Evolutionary conservation across 768 basidiomycete genomes (phyloP), one percentile per base, ranked within the genome.

Genomic region (Obba rivulosa): DNA sequence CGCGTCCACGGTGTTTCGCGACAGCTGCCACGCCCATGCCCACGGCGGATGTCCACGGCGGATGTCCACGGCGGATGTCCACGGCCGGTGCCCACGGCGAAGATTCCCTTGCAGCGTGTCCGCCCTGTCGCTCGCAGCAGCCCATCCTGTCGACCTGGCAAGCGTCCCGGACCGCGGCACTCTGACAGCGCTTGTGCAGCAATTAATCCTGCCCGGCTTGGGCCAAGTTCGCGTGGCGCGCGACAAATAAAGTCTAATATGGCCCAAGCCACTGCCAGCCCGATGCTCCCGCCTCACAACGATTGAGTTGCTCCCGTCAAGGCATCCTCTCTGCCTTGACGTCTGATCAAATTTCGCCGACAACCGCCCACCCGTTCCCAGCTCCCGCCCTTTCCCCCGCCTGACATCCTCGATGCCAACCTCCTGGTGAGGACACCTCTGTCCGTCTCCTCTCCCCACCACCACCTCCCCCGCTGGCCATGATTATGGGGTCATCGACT

Each of bases 351-450:
- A 24, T 44, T 39, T 35, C 25, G 22, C 48, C 41, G 41, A 13
- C 44, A 22, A 22, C 38, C 37, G 14, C 41, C 17, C 39, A n/a
- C 41, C 22, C n/a, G 34, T 36, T 28, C 46, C 7, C 25, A 20
- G 17, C 45, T 8, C 41, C 41, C 17, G 31, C 42, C 47, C 9
- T 14, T 18, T 31, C 44, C 20, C 4, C 41, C 44, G 8, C 8
- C 14, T 38, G 37, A 38, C 37, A 38, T 38, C 37, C 37, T 38
- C 20, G n/a, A n/a, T n/a, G 47, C 35, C 17, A 22, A 18, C 54
- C 54, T 51, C 50, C 50, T 46, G 50, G 49, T 48, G 49, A 51
- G 49, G 49, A 31, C 28, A 31, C 28, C 13, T 31, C 28, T 31
- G 28, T 31, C 28, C 28, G 13, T 31, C 28, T 31, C 28, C 13